Evolutionary conservation across 2,329 filamentous ascomycete genomes (phyloP).

Genomic region (Cucurbitaria berberidis): DNA sequence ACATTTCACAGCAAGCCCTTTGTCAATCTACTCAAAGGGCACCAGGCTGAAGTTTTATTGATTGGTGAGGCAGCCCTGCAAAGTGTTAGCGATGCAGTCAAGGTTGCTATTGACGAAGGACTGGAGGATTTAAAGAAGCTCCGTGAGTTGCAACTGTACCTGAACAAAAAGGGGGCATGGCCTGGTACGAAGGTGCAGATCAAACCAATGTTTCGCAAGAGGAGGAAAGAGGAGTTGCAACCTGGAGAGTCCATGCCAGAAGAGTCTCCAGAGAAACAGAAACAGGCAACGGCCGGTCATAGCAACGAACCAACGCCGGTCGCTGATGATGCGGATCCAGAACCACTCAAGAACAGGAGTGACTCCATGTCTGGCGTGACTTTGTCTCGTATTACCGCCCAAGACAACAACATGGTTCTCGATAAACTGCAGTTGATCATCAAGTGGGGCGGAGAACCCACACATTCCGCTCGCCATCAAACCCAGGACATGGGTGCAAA

Average conservation of each 20-base stretch:
- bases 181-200: slow-evolving; percentile 98
- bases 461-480: slow-evolving; percentile 95
- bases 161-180: slow-evolving; percentile 92
- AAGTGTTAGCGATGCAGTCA: slow-evolving; percentile 88
- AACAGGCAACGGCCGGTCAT: slow-evolving; percentile 24
- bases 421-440: slow-evolving; percentile 98
- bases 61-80: slow-evolving; percentile 88
- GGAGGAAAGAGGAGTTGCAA: slow-evolving; percentile 68
- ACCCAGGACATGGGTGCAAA: slow-evolving; percentile 93
- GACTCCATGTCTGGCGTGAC: slow-evolving; percentile 90
- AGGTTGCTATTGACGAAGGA: slow-evolving; percentile 76
- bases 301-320: slow-evolving; percentile 29
- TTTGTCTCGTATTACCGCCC: slow-evolving; percentile 91
- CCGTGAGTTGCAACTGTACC: slow-evolving; percentile 80
- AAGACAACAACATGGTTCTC: slow-evolving; percentile 88
- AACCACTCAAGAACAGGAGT: slow-evolving; percentile 54
- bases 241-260: slow-evolving; percentile 41
- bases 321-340: slow-evolving; percentile 19
- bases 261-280: slow-evolving; percentile 35
- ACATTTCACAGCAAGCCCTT: slow-evolving; percentile 98
- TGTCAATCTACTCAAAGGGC: slow-evolving; percentile 90
- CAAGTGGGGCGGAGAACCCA: slow-evolving; percentile 98
- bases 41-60: slow-evolving; percentile 93
- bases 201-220: slow-evolving; percentile 97
- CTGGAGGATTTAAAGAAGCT: slow-evolving; percentile 88